Conservation (phyloP, 2,329 filamentous ascomycete genomes). For the Xylaria sp. region DNA sequence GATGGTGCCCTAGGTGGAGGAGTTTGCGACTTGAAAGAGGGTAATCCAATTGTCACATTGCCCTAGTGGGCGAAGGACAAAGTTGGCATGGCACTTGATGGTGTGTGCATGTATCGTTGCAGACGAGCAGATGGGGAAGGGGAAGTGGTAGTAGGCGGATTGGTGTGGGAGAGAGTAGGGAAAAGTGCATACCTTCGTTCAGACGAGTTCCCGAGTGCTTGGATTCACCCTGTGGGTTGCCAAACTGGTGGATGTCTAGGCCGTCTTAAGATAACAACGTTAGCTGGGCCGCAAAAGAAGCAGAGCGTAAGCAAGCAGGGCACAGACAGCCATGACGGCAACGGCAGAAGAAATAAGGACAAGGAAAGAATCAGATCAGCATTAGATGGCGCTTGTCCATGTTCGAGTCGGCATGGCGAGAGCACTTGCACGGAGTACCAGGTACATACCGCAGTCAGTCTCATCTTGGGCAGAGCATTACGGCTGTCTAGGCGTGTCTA, state of each 20-base stretch:
- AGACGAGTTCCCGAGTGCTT: slow-evolving; percentile 41
- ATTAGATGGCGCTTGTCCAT: slow-evolving; percentile 7
- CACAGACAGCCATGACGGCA: slow-evolving; percentile 2
- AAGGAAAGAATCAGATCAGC: slow-evolving; percentile 23
- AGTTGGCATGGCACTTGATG: slow-evolving; percentile 36
- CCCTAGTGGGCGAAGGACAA: slow-evolving; percentile 36
- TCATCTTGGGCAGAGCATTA: slow-evolving; percentile 10
- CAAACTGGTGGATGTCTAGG: slow-evolving; percentile 38
- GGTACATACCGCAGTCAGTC: slow-evolving; percentile 2
- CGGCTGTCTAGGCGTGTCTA: slow-evolving; percentile 6
- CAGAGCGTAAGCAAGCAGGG: slow-evolving; percentile 6
- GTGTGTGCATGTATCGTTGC: slow-evolving; percentile 45
- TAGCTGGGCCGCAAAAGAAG: slow-evolving; percentile 22
- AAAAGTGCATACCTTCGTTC: slow-evolving; percentile 41
- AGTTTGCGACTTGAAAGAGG: slow-evolving; percentile 42
- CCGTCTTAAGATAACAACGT: slow-evolving; percentile 29
- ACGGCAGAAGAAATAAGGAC: slow-evolving; percentile 20
- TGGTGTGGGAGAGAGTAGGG: slow-evolving; percentile 30
- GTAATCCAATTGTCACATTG: slow-evolving; percentile 41
- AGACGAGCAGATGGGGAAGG: slow-evolving; percentile 41
- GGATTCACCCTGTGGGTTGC: slow-evolving; percentile 41
- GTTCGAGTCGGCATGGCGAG: slow-evolving; percentile 9
- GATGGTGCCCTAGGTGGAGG: slow-evolving; percentile 39
- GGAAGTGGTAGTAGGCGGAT: slow-evolving; percentile 29
- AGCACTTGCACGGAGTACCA: not conserved